Evolutionary conservation across 2,329 filamentous ascomycete species (phyloP).

Genomic region (Exophiala sideris): DNA sequence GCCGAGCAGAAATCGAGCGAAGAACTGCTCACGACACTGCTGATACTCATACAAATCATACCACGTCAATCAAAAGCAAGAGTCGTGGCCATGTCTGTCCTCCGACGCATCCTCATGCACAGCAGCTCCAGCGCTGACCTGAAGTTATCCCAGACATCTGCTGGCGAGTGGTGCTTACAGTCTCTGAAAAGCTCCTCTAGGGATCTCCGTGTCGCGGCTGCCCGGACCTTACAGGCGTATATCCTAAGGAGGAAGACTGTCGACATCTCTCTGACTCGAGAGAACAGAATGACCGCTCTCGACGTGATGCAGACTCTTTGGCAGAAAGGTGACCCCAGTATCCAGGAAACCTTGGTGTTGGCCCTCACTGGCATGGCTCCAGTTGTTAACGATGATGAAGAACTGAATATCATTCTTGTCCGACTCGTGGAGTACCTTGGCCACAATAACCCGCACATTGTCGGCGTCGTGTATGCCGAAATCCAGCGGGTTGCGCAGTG

Average conservation of each 20-base stretch:
- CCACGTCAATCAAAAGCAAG: constrained; percentile 57
- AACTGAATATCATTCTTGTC: constrained; percentile 80
- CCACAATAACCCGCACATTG: constrained; percentile 73
- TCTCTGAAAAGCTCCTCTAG: constrained; percentile 78
- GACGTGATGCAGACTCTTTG: constrained; percentile 70
- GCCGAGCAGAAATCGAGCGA: constrained; percentile 26
- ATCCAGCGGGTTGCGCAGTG: constrained; percentile 65
- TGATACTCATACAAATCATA: constrained; percentile 40
- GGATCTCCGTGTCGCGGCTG: constrained; percentile 79
- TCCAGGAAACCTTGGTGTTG: constrained; percentile 81
- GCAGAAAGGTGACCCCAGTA: constrained; percentile 61
- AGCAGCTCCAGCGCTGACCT: constrained; percentile 58
- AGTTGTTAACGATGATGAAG: constrained; percentile 73
- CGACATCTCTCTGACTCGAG: constrained; percentile 48
- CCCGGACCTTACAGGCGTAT: constrained; percentile 65
- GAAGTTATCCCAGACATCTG: constrained; percentile 62
- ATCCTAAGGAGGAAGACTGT: constrained; percentile 47
- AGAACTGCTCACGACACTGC: constrained; percentile 42
- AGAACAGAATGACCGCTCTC: constrained; percentile 68
- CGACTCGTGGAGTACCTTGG: constrained; percentile 84
- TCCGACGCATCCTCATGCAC: constrained; percentile 69
- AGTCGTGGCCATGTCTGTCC: constrained; percentile 66
- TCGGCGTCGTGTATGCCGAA: constrained; percentile 77
- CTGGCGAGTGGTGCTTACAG: constrained; percentile 78
- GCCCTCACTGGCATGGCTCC: constrained; percentile 81